Evolutionary conservation across 306 rosid species (phyloP).

Genomic region (Gynostemma pentaphyllum): DNA sequence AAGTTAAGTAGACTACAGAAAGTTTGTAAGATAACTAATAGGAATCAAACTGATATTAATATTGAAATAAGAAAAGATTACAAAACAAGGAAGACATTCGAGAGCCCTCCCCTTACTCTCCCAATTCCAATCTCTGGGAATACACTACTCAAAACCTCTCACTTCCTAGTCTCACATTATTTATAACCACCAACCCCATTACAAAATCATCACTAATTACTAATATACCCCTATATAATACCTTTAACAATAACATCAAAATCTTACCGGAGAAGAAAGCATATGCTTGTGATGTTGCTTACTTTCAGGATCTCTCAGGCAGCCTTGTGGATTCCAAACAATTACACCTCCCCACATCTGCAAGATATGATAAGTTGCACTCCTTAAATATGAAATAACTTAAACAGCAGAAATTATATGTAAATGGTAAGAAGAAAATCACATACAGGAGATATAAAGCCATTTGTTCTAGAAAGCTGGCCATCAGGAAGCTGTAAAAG

Average conservation of each 20-base stretch:
- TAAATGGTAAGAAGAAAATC: constrained; percentile 4
- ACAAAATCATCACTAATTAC: too few species aligned
- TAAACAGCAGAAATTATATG: background rate
- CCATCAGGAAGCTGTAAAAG: constrained; percentile 75
- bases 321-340: constrained; percentile 76
- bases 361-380: constrained; percentile 16
- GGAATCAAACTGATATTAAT: too few species aligned
- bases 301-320: constrained; percentile 36
- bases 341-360: constrained; percentile 98
- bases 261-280: constrained; percentile 55
- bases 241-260: too few species aligned
- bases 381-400: constrained; percentile 10
- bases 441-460: constrained; percentile 89
- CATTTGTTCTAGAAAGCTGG: constrained; percentile 72
- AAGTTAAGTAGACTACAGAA: background rate
- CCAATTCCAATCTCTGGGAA: too few species aligned
- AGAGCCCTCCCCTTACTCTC: too few species aligned
- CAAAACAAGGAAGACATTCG: too few species aligned
- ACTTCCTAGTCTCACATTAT: too few species aligned
- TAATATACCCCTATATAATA: too few species aligned
- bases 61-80: too few species aligned
- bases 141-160: too few species aligned
- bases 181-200: too few species aligned
- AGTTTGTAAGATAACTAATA: background rate
- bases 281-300: constrained; percentile 34